phyloP scores from a whole-genome alignment of 2,329 filamentous ascomycete genomes.

The Cercospora zeina region DNA sequence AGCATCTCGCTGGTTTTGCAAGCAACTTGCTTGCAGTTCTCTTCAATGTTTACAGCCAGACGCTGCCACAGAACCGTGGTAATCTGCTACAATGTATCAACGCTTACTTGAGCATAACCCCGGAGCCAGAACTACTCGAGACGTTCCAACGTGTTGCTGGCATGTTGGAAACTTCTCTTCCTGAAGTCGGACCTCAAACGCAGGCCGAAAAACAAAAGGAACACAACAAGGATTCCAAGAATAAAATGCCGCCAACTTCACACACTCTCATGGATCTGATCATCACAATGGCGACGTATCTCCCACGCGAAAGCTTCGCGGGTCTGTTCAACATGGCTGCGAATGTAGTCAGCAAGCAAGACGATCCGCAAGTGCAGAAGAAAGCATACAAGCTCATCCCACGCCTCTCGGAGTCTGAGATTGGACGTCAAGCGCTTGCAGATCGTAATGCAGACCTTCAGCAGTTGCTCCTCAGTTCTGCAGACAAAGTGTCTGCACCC shows the following conservation, averaged over 20 bases:
- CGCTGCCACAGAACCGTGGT: slow-evolving; percentile 85
- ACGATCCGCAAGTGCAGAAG: slow-evolving; percentile 93
- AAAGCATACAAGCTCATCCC: slow-evolving; percentile 99
- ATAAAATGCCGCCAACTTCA: slow-evolving; percentile 83
- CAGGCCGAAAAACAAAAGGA: slow-evolving; percentile 62
- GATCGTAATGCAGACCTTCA: slow-evolving; percentile 79
- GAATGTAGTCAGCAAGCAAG: slow-evolving; percentile 74
- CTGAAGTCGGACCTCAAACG: slow-evolving; percentile 60
- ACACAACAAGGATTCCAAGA: slow-evolving; percentile 53
- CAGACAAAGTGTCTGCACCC: slow-evolving; percentile 82
- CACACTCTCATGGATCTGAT: slow-evolving; percentile 96
- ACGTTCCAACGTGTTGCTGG: slow-evolving; percentile 85
- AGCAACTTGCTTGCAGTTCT: slow-evolving; percentile 90
- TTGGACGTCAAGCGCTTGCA: slow-evolving; percentile 71
- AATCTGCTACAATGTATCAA: slow-evolving; percentile 94
- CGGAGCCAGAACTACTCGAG: slow-evolving; percentile 68
- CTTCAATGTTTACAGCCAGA: slow-evolving; percentile 99
- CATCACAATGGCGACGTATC: slow-evolving; percentile 91
- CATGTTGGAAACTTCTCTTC: slow-evolving; percentile 74
- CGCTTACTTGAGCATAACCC: slow-evolving; percentile 77
- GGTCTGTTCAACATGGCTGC: slow-evolving; percentile 84
- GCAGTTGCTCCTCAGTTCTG: slow-evolving; percentile 72
- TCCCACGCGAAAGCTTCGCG: slow-evolving; percentile 81
- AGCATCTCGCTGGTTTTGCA: slow-evolving; percentile 75
- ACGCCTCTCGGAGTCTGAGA: slow-evolving; percentile 77